These are phyloP conservation scores for Gloeostereum incarnatum DNA, from an alignment of 768 basidiomycete genomes.

Conservation along the genomic window DNA sequence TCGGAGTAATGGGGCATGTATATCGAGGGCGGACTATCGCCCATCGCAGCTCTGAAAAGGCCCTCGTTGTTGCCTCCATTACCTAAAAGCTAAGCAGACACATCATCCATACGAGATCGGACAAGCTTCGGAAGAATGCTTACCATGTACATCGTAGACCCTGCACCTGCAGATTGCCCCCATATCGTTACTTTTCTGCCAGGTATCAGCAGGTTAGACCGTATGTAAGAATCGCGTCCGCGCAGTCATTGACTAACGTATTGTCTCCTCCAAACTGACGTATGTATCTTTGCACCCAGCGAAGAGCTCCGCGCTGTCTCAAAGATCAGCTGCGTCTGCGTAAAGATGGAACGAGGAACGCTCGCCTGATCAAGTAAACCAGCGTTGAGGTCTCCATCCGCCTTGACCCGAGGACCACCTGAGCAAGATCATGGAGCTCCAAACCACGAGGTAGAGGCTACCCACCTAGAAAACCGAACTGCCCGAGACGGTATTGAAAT, in stretches of 20 bases:
- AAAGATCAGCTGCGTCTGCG: conserved; percentile 4
- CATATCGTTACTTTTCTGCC: conserved; percentile 7
- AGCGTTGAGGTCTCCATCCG: conserved; percentile 19
- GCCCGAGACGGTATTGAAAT: conserved; percentile 19
- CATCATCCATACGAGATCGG: conserved; percentile 29
- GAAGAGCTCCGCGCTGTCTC: conserved; percentile 15
- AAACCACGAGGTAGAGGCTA: not conserved
- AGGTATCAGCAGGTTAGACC: not conserved
- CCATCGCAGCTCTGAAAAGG: conserved; percentile 32
- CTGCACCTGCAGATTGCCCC: conserved; percentile 9
- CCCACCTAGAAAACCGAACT: conserved; percentile 13
- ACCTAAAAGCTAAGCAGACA: conserved; percentile 21
- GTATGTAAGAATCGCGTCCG: not conserved
- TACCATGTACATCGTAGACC: conserved; percentile 2
- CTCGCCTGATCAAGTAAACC: conserved; percentile 20
- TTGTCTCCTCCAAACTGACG: conserved; percentile 12
- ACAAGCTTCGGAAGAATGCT: conserved; percentile 14
- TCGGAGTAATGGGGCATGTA: conserved; percentile 22
- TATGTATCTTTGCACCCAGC: conserved; percentile 23
- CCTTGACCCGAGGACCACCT: conserved; percentile 12
- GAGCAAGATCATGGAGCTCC: conserved; percentile 1
- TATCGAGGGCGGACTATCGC: conserved; percentile 32
- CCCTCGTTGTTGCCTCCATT: conserved; percentile 26
- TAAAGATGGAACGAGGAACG: not conserved
- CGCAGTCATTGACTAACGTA: not conserved